These are phyloP conservation scores for Trichomonascus vanleenenianus DNA, from an alignment of 805 yeast species.

Conservation along the genomic window DNA sequence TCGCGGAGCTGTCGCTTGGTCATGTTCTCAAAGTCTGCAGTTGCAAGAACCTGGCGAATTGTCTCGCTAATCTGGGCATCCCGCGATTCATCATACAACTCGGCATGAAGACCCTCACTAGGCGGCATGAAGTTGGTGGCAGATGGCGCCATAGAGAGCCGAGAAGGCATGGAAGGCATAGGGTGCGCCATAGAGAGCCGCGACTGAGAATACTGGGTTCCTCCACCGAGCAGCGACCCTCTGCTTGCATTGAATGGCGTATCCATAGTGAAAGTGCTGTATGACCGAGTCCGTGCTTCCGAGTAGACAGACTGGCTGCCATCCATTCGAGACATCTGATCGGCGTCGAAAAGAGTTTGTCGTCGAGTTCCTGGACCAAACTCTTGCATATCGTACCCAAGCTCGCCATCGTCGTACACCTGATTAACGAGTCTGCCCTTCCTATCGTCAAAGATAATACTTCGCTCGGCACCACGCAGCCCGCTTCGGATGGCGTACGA, in stretches of 20 bases:
- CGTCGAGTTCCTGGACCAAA: conserved; percentile 10
- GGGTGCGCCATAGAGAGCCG: background rate
- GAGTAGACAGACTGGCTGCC: conserved; percentile 12
- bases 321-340: conserved; percentile 5
- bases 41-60: conserved; percentile 24
- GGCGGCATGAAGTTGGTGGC: conserved; percentile 2
- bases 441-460: conserved; percentile 28
- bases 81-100: conserved; percentile 11
- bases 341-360: conserved; percentile 9
- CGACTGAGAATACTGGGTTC: background rate
- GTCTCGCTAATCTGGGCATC: conserved; percentile 25
- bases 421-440: conserved; percentile 26
- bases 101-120: conserved; percentile 8
- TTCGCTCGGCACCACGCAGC: conserved; percentile 32
- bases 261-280: conserved; percentile 13
- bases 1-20: conserved; percentile 30
- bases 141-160: background rate
- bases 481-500: conserved; percentile 30
- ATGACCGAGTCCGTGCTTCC: conserved; percentile 9
- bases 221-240: background rate
- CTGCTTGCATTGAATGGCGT: background rate
- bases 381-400: conserved; percentile 23
- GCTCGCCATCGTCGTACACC: conserved; percentile 15
- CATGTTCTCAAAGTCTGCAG: conserved; percentile 29
- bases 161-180: background rate